Evolutionary conservation across 306 rosid genomes (phyloP).

Genomic region (Delonix regia): DNA sequence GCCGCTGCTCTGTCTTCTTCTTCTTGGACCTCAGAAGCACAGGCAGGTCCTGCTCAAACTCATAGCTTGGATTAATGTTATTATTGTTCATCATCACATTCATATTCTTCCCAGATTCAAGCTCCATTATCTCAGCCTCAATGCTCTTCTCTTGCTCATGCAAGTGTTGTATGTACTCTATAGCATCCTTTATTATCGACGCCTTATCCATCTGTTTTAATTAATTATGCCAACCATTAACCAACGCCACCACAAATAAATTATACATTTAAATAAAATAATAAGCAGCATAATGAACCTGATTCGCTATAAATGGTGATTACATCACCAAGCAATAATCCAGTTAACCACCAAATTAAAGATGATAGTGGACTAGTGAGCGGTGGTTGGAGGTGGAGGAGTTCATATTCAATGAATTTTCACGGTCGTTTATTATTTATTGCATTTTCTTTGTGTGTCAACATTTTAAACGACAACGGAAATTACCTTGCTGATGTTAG

Average conservation of each 20-base stretch:
- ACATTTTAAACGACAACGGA: not conserved
- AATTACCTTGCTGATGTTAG: slow-evolving; percentile 77
- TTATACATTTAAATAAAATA: not conserved
- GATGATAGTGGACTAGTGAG: not conserved
- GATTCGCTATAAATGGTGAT: not conserved
- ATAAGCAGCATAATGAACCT: not conserved
- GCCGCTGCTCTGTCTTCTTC: slow-evolving; percentile 46
- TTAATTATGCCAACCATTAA: not conserved
- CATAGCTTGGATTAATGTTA: slow-evolving; percentile 17
- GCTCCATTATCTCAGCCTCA: slow-evolving; percentile 69
- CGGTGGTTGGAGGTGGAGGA: not conserved
- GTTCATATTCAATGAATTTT: not conserved
- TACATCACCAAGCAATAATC: not conserved
- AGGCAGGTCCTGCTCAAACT: slow-evolving; percentile 53
- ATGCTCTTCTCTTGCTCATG: slow-evolving; percentile 72
- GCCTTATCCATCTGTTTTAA: slow-evolving; percentile 80
- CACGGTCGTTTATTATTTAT: too few relatives aligned
- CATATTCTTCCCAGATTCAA: slow-evolving; percentile 56
- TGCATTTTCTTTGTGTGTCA: not conserved
- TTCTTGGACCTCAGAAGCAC: slow-evolving; percentile 63
- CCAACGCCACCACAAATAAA: not conserved
- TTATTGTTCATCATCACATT: slow-evolving; percentile 4
- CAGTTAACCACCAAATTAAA: not conserved
- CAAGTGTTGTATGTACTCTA: slow-evolving; percentile 66
- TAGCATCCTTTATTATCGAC: slow-evolving; percentile 83